A percentile compares a stretch with the other conserved stretches of the same genome.
Evolutionary conservation across 352 stramenopile species (phyloP).

Genomic region (Phytophthora meadii): DNA sequence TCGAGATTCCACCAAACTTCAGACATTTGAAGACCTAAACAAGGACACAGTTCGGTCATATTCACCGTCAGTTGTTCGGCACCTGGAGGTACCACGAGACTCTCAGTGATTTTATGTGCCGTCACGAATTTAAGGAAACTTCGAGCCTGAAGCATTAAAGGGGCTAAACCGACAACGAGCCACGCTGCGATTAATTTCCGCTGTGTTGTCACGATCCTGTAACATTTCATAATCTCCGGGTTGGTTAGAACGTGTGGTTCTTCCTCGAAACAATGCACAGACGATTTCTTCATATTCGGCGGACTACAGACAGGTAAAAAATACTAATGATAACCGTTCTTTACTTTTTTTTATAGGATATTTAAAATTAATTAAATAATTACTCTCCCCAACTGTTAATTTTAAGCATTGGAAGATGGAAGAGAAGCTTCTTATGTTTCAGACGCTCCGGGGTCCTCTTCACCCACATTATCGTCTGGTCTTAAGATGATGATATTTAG

Average conservation of each 20-base stretch:
- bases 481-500: too few species aligned
- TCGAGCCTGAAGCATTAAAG: slow-evolving; percentile 5
- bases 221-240: background rate
- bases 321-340: too few species aligned
- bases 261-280: background rate
- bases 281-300: background rate
- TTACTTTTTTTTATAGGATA: too few species aligned
- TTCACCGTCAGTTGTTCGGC: background rate
- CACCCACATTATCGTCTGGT: too few species aligned
- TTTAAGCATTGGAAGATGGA: too few species aligned
- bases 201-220: background rate
- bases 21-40: slow-evolving; percentile 2
- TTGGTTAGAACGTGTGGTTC: background rate
- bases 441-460: too few species aligned
- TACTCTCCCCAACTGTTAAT: too few species aligned
- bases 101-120: slow-evolving; percentile 3
- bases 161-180: background rate
- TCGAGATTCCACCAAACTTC: slow-evolving; percentile 12
- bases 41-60: slow-evolving; percentile 8
- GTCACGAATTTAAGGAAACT: slow-evolving; percentile 12
- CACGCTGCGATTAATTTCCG: slow-evolving; percentile 5
- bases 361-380: too few species aligned
- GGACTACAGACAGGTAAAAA: too few species aligned
- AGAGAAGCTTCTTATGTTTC: too few species aligned
- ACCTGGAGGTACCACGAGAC: background rate